Evolutionary conservation across 2,329 filamentous ascomycete genomes (phyloP).

Genomic region (Cladophialophora chaetospira): DNA sequence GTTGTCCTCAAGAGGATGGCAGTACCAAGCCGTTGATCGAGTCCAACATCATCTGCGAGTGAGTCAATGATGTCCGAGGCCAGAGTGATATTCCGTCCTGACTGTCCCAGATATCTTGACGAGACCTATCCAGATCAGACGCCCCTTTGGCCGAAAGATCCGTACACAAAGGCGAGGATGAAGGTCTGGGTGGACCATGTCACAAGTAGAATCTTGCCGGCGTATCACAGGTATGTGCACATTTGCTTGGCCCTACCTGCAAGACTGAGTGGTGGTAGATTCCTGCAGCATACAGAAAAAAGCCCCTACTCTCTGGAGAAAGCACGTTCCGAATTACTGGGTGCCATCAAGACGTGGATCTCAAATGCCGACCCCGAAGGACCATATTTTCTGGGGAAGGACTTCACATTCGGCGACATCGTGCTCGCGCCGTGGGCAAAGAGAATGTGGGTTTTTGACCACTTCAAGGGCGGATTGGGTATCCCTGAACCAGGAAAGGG

Average conservation of each 20-base stretch:
- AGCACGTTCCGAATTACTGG: constrained; percentile 60
- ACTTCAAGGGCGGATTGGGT: constrained; percentile 65
- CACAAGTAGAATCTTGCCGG: constrained; percentile 65
- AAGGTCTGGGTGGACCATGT: constrained; percentile 76
- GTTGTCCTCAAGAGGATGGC: constrained; percentile 24
- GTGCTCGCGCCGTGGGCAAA: constrained; percentile 72
- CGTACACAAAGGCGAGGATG: constrained; percentile 66
- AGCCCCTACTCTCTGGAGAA: constrained; percentile 50
- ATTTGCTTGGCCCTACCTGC: too few species aligned
- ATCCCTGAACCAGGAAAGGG: constrained; percentile 53
- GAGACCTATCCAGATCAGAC: constrained; percentile 63
- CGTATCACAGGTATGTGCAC: constrained; percentile 59
- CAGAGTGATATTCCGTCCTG: neutral
- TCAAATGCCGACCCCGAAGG: constrained; percentile 62
- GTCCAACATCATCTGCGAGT: constrained; percentile 72
- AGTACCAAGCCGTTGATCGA: constrained; percentile 66
- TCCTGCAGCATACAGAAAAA: constrained; percentile 52
- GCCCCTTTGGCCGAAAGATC: constrained; percentile 59
- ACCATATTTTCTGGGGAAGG: constrained; percentile 68
- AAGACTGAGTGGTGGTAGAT: too few species aligned
- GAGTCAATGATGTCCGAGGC: constrained; percentile 36
- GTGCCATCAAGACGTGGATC: constrained; percentile 61
- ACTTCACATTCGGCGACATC: constrained; percentile 68
- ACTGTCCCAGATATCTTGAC: constrained; percentile 52
- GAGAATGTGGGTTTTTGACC: constrained; percentile 71